Conservation (phyloP, 805 yeast genomes). For the Metschnikowia koreensis region DNA sequence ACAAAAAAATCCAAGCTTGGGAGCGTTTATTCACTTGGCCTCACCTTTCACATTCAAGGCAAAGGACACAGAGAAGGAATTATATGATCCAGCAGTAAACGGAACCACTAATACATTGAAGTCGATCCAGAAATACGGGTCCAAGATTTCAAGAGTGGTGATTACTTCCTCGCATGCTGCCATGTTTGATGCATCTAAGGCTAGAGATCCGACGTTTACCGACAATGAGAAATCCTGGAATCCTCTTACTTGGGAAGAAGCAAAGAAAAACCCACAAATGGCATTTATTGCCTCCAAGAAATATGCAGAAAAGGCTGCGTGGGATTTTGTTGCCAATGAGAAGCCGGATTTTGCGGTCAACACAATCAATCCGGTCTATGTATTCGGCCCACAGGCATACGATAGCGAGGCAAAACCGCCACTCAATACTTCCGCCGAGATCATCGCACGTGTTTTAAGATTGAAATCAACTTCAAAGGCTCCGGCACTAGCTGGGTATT, state of each 20-base stretch:
- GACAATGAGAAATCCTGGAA: constrained; percentile 49
- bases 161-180: constrained; percentile 17
- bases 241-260: constrained; percentile 50
- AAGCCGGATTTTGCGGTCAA: constrained; percentile 41
- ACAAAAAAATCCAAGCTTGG: constrained; percentile 47
- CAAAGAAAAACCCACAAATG: constrained; percentile 18
- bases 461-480: constrained; percentile 21
- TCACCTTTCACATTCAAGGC: constrained; percentile 52
- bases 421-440: constrained; percentile 34
- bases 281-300: constrained; percentile 41
- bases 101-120: constrained; percentile 17
- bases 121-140: constrained; percentile 12
- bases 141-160: constrained; percentile 12
- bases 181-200: constrained; percentile 19
- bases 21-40: constrained; percentile 59
- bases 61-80: constrained; percentile 46
- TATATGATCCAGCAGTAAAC: constrained; percentile 52
- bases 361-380: constrained; percentile 23
- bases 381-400: constrained; percentile 28
- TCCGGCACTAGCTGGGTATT: constrained; percentile 24
- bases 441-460: constrained; percentile 41
- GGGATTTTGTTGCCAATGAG: constrained; percentile 28
- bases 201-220: constrained; percentile 27
- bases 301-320: constrained; percentile 36
- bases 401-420: constrained; percentile 29